Percentiles rank a stretch among this genome's conserved stretches.
Evolutionary conservation across 2,329 filamentous ascomycete genomes (phyloP).

Genomic region (Colletotrichum sp.): DNA sequence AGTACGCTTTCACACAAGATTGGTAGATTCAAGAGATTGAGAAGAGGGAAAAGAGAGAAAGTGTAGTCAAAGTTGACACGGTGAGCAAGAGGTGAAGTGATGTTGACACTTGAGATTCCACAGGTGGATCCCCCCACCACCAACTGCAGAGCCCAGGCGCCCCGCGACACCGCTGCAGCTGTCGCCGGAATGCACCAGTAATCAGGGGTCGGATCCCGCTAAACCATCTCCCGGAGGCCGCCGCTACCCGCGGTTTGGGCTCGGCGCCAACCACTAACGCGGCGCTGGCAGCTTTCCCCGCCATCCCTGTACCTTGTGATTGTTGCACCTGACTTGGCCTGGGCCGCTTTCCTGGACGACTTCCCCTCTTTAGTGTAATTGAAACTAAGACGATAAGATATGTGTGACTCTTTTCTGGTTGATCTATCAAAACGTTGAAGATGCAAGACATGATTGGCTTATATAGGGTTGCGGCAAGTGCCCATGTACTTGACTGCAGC

Average conservation of each 20-base stretch:
- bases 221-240: slow-evolving; percentile 16
- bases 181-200: slow-evolving; percentile 7
- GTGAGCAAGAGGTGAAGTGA: background rate
- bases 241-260: slow-evolving; percentile 8
- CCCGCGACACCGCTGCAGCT: background rate
- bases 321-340: background rate
- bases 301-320: background rate
- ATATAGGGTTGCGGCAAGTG: background rate
- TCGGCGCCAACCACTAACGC: background rate
- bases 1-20: background rate
- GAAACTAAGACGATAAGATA: background rate
- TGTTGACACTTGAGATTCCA: slow-evolving; percentile 12
- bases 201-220: slow-evolving; percentile 4
- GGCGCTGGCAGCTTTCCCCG: background rate
- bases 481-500: background rate
- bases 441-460: background rate
- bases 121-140: background rate
- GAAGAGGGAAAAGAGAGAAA: background rate
- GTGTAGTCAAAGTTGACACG: background rate
- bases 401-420: background rate
- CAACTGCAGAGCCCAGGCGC: background rate
- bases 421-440: background rate
- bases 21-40: background rate
- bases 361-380: background rate
- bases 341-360: background rate